Conservation (phyloP, 495 filamentous ascomycete species). For the Hapsidospora chrysogenum region DNA sequence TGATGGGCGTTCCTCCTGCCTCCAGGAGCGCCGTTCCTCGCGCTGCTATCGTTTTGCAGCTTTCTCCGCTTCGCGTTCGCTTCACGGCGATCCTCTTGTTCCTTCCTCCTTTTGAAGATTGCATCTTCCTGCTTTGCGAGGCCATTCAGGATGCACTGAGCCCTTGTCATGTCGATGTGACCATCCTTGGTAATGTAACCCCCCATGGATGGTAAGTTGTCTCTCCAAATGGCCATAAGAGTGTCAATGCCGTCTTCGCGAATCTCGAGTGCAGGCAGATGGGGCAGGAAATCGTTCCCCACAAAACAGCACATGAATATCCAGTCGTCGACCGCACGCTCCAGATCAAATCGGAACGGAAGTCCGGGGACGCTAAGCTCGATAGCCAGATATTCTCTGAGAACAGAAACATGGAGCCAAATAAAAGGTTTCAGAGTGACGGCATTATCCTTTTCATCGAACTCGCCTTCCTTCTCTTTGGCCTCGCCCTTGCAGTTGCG, state of each 20-base stretch:
- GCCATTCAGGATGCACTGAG: slow-evolving; percentile 75
- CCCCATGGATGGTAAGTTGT: slow-evolving; percentile 80
- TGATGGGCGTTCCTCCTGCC: slow-evolving; percentile 1
- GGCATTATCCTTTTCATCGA: slow-evolving; percentile 57
- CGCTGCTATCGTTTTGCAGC: slow-evolving; percentile 41
- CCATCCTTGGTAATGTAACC: slow-evolving; percentile 94
- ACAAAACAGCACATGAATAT: slow-evolving; percentile 99
- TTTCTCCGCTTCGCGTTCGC: slow-evolving; percentile 65
- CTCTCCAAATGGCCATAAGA: slow-evolving; percentile 85
- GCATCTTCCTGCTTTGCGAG: slow-evolving; percentile 89
- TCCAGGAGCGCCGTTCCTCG: slow-evolving; percentile 10
- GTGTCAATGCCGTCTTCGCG: slow-evolving; percentile 95
- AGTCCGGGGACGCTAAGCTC: slow-evolving; percentile 66
- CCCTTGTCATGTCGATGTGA: slow-evolving; percentile 68
- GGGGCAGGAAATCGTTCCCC: slow-evolving; percentile 96
- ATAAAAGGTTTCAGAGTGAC: slow-evolving; percentile 75
- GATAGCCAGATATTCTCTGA: slow-evolving; percentile 83
- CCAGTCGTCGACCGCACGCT: slow-evolving; percentile 97
- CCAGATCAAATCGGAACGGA: slow-evolving; percentile 73
- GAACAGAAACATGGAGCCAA: slow-evolving; percentile 85
- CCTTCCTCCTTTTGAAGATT: slow-evolving; percentile 73
- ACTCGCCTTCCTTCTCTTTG: slow-evolving; percentile 72
- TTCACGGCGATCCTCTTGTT: slow-evolving; percentile 66
- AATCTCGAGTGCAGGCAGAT: slow-evolving; percentile 92
- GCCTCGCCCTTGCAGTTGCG: slow-evolving; percentile 67